Base-by-base conservation (phyloP, 2,329 filamentous ascomycete genomes). In the Juglanconis oblonga region DNA sequence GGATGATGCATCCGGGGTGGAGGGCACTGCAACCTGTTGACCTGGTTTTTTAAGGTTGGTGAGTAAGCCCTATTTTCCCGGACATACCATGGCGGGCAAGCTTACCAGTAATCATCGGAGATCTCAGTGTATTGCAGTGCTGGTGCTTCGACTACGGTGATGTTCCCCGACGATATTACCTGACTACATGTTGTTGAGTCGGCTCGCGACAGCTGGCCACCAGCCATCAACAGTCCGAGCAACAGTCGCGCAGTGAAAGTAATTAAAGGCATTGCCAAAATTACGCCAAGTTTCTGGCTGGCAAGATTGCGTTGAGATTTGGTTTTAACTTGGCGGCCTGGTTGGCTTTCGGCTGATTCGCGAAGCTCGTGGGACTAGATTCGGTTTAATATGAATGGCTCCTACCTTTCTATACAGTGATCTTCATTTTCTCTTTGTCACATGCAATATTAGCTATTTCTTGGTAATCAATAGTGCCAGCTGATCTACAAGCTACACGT, bases 1-100 rank as follows among this genome's bases (percentile, higher is more conserved):
- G 14, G 14, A 59, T 31, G 14, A 59, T 51, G 33, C 57, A 59
- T 55, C 13, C 52, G 45, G 57, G 57, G 52, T 56, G 51, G 14
- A 56, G 40, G 14, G 52, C 52, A 32, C 45, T 51, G 11, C 57
- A 59, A 24, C 57, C 33, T 32, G 52, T 55, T 4, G 57, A 59
- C 57, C 57, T 59, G 36, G 4, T 52, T 35, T 24, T 24, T 24
- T 24, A 24, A 24, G 24, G 24, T 11, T 9, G 29, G 5, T 7
- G 11, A 24, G 11, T 47, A 5, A 47, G 44, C 17, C 5, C 7
- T 5, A 47, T 14, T 4, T 5, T 47, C 24, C 17, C n/a, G 4
- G 17, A 29, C n/a, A 33, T n/a, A 5, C 31, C 5, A 50, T 24
- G 10, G 13, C 4, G 29, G 4, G 5, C 31, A 33, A 33, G 32